Evolutionary conservation across 768 basidiomycete genomes (phyloP).

Genomic region (Inosperma sp.): DNA sequence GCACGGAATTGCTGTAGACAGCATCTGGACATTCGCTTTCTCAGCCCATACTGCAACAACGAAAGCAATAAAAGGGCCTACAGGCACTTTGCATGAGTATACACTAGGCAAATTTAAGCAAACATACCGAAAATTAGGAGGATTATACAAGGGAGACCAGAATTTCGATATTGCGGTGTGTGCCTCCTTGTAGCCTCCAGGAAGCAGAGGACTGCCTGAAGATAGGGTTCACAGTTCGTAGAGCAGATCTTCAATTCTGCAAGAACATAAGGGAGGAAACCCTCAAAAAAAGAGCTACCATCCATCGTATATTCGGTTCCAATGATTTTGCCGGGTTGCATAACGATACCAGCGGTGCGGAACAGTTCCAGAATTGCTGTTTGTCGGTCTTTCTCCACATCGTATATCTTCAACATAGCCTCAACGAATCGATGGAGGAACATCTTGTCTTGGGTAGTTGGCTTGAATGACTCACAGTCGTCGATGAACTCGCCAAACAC

Average conservation of each 20-base stretch:
- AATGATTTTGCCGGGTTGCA: slow-evolving; percentile 1
- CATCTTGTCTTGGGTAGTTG: slow-evolving; percentile 1
- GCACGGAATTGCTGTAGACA: slow-evolving; percentile 18
- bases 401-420: background rate
- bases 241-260: slow-evolving; percentile 9
- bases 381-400: background rate
- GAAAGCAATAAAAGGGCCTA: slow-evolving; percentile 22
- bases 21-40: slow-evolving; percentile 14
- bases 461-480: slow-evolving; percentile 1
- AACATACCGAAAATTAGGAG: background rate
- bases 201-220: slow-evolving; percentile 3
- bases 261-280: slow-evolving; percentile 1
- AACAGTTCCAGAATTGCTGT: background rate
- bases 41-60: slow-evolving; percentile 20
- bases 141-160: slow-evolving; percentile 5
- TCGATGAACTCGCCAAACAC: background rate
- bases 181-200: slow-evolving; percentile 4
- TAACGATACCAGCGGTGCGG: background rate
- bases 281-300: background rate
- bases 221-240: background rate
- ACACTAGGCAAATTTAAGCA: background rate
- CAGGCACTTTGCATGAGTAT: background rate
- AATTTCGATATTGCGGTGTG: background rate
- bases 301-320: background rate
- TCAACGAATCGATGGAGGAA: slow-evolving; percentile 1